Conservation (phyloP, 768 basidiomycete genomes). For the Multifurca ochricompacta region DNA sequence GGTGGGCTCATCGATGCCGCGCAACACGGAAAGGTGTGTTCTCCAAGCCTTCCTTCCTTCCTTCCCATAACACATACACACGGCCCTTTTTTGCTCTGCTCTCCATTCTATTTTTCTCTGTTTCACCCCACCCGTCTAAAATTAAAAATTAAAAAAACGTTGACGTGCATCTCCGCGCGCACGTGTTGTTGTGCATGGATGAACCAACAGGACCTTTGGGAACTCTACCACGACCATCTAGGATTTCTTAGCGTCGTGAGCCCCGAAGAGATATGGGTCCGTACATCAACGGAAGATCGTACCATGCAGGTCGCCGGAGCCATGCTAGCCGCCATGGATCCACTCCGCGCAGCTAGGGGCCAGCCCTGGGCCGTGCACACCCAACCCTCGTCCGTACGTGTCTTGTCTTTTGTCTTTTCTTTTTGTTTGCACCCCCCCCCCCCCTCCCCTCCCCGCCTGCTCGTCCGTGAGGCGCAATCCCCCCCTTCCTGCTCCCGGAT, state of each 20-base stretch:
- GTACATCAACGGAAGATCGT: conserved; percentile 39
- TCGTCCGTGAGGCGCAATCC: too few relatives aligned
- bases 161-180: too few relatives aligned
- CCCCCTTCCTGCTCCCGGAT: too few relatives aligned
- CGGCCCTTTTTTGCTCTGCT: too few relatives aligned
- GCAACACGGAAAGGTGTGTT: conserved; percentile 34
- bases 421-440: background rate
- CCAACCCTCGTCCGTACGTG: conserved; percentile 36
- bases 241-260: conserved; percentile 33
- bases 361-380: conserved; percentile 34
- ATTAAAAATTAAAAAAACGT: too few relatives aligned
- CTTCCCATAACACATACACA: too few relatives aligned
- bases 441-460: background rate
- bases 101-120: too few relatives aligned
- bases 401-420: background rate
- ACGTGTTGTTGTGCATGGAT: too few relatives aligned
- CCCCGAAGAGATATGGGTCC: conserved; percentile 33
- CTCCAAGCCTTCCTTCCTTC: too few relatives aligned
- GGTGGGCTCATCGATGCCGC: conserved; percentile 38
- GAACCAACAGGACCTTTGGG: conserved; percentile 43
- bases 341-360: conserved; percentile 29
- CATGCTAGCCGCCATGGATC: conserved; percentile 40
- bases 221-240: conserved; percentile 33
- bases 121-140: too few relatives aligned
- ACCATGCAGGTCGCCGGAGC: conserved; percentile 43